phyloP scores from a whole-genome alignment of 139 green algal species.

The Picochlorum sp. region DNA sequence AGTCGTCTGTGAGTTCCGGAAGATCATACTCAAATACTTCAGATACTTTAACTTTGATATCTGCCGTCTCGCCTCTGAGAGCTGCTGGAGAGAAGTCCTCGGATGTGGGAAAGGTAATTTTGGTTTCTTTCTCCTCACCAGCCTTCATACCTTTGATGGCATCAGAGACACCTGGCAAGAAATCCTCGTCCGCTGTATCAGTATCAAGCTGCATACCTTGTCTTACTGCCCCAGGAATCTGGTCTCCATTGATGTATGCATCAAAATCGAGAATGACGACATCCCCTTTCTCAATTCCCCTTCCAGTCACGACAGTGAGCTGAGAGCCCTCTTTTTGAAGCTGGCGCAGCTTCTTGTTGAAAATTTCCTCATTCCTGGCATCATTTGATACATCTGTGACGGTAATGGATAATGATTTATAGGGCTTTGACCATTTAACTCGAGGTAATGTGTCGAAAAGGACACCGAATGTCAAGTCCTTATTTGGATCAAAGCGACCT shows the following conservation, averaged over 20 bases:
- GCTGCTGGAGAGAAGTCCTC: conserved; percentile 9
- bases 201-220: conserved; percentile 37
- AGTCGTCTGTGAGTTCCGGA: conserved; percentile 29
- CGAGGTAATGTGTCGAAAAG: conserved; percentile 28
- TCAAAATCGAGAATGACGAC: conserved; percentile 32
- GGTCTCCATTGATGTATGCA: conserved; percentile 7
- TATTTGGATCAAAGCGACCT: conserved; percentile 29
- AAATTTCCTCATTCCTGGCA: conserved; percentile 29
- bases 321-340: conserved; percentile 46
- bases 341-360: conserved; percentile 40
- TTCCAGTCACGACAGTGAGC: conserved; percentile 36
- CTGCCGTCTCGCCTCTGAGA: conserved; percentile 17
- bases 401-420: conserved; percentile 43
- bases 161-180: conserved; percentile 21
- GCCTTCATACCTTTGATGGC: conserved; percentile 23
- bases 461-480: conserved; percentile 25
- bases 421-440: conserved; percentile 43
- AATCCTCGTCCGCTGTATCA: conserved; percentile 22
- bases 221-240: conserved; percentile 6
- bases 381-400: conserved; percentile 12
- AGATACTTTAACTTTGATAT: conserved; percentile 21
- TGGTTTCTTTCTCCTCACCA: conserved; percentile 19
- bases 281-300: conserved; percentile 30
- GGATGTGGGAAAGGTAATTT: conserved; percentile 16
- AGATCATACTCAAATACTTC: conserved; percentile 42